Evolutionary conservation across 805 yeast genomes (phyloP).

Genomic region (Nakazawaea pomicola): DNA sequence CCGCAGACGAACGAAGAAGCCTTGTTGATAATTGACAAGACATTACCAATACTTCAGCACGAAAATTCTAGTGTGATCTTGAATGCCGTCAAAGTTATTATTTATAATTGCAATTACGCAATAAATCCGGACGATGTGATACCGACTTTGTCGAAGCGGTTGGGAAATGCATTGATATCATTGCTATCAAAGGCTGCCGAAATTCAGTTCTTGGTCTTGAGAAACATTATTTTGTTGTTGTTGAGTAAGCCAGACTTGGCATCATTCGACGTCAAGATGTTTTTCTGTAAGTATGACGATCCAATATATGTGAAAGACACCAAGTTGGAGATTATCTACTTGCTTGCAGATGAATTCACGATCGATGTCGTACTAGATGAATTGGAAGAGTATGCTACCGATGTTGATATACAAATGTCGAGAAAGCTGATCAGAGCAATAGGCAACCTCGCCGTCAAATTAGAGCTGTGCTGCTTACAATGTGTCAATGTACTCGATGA

Average conservation of each 20-base stretch:
- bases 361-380: constrained; percentile 63
- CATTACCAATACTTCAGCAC: constrained; percentile 71
- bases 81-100: constrained; percentile 66
- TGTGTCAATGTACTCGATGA: constrained; percentile 62
- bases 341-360: constrained; percentile 65
- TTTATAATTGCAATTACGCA: constrained; percentile 71
- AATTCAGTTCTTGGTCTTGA: constrained; percentile 72
- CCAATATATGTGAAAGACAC: constrained; percentile 87
- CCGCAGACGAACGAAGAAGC: constrained; percentile 73
- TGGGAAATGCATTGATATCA: constrained; percentile 66
- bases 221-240: constrained; percentile 74
- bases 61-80: constrained; percentile 77
- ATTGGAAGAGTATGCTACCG: constrained; percentile 81
- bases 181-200: constrained; percentile 75
- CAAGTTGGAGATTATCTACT: constrained; percentile 79
- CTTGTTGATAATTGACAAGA: constrained; percentile 53
- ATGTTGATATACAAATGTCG: constrained; percentile 81
- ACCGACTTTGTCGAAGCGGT: constrained; percentile 47
- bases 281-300: constrained; percentile 80
- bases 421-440: constrained; percentile 84
- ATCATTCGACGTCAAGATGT: constrained; percentile 66
- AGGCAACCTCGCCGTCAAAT: constrained; percentile 81
- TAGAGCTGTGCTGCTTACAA: constrained; percentile 52
- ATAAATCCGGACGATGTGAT: constrained; percentile 48
- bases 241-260: constrained; percentile 59